Conservation (phyloP, 257 asterid species). For the Primulina eburnea region DNA sequence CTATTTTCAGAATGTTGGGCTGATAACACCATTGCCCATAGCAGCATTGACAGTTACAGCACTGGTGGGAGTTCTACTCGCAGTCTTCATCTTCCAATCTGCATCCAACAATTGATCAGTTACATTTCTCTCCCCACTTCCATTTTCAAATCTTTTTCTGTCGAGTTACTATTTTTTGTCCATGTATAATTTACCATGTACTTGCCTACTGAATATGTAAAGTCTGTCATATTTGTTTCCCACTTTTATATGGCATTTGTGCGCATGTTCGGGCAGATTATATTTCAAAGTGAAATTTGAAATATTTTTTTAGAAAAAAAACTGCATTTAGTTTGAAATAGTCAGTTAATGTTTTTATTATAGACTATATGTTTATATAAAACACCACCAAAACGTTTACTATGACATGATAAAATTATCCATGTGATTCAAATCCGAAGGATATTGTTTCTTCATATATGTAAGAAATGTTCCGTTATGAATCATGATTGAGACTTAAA, state of each 20-base stretch:
- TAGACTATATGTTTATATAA: not conserved
- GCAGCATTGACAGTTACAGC: slow-evolving; percentile 66
- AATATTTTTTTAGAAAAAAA: too few relatives aligned
- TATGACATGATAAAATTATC: slow-evolving; percentile 19
- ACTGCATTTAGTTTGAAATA: not conserved
- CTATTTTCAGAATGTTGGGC: slow-evolving; percentile 43
- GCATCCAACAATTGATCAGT: slow-evolving; percentile 56
- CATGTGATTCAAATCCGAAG: slow-evolving; percentile 33
- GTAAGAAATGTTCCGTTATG: slow-evolving; percentile 12
- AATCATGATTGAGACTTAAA: too few relatives aligned
- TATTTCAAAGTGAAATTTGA: not conserved
- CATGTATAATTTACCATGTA: slow-evolving; percentile 2
- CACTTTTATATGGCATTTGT: not conserved
- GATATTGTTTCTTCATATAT: slow-evolving; percentile 28
- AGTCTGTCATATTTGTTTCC: not conserved
- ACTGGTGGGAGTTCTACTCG: slow-evolving; percentile 72
- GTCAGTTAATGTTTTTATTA: too few relatives aligned
- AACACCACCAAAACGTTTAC: slow-evolving; percentile 20
- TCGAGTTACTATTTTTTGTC: not conserved
- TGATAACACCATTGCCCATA: slow-evolving; percentile 39
- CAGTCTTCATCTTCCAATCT: slow-evolving; percentile 87
- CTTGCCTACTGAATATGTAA: not conserved
- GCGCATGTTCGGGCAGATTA: not conserved
- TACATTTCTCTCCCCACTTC: not conserved
- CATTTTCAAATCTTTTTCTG: not conserved